phyloP scores from a whole-genome alignment of 2,329 filamentous ascomycete genomes.

The Hyphodiscus sp. region DNA sequence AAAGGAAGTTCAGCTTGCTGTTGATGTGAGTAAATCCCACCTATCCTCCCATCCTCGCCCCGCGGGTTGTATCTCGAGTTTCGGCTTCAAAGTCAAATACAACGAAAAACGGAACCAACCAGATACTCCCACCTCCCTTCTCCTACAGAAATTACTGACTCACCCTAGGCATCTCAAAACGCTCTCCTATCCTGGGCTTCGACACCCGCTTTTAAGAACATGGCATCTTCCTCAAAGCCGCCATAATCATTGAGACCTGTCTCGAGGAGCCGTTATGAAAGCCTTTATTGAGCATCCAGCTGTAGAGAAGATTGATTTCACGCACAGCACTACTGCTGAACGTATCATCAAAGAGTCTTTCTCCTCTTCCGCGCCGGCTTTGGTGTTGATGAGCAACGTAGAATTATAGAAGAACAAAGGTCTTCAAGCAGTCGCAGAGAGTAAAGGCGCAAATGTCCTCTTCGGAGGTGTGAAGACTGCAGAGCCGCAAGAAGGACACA shows the following conservation, averaged over 20 bases:
- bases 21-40: constrained; percentile 44
- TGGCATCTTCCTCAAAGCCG: constrained; percentile 50
- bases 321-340: constrained; percentile 68
- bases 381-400: constrained; percentile 59
- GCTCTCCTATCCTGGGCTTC: constrained; percentile 54
- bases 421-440: constrained; percentile 60
- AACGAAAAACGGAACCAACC: too few species aligned
- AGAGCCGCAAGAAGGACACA: constrained; percentile 29
- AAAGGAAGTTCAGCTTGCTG: constrained; percentile 19
- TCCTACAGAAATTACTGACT: too few species aligned
- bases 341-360: constrained; percentile 55
- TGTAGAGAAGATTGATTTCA: constrained; percentile 81
- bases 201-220: constrained; percentile 43
- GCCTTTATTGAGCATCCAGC: constrained; percentile 59
- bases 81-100: too few species aligned
- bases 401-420: constrained; percentile 60
- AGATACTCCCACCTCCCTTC: too few species aligned
- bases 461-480: constrained; percentile 32
- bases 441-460: constrained; percentile 55
- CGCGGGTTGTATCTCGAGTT: too few species aligned
- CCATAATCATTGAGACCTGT: constrained; percentile 43
- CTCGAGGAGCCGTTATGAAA: constrained; percentile 57
- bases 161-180: constrained; percentile 44
- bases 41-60: constrained; percentile 10
- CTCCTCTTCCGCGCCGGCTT: constrained; percentile 50